A percentile compares a stretch with the other conserved stretches of the same genome.
Evolutionary conservation across 768 basidiomycete species (phyloP).

Genomic region (Hygrophorus russula): DNA sequence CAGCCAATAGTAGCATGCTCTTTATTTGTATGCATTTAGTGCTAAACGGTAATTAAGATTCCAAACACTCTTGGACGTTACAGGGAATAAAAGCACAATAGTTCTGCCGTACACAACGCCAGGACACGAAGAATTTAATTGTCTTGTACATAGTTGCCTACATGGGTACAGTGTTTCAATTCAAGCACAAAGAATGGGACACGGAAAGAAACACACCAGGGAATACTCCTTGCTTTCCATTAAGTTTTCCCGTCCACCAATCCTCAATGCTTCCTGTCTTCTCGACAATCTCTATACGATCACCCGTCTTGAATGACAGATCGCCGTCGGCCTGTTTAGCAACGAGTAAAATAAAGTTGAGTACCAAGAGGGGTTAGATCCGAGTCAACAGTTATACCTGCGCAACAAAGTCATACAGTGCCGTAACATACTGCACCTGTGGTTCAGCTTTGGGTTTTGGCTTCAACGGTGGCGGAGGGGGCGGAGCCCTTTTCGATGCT

Average conservation of each 20-base stretch:
- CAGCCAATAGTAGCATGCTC: no score
- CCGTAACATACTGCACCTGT: slow-evolving; percentile 68
- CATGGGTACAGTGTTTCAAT: neutral
- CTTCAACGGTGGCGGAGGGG: slow-evolving; percentile 88
- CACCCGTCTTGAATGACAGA: slow-evolving; percentile 80
- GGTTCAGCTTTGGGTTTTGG: slow-evolving; percentile 70
- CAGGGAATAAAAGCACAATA: no score
- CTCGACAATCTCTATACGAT: slow-evolving; percentile 84
- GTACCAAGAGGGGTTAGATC: neutral
- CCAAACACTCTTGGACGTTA: no score
- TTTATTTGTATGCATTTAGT: neutral
- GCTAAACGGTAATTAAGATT: no score
- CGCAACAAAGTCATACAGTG: slow-evolving; percentile 89
- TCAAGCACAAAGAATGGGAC: slow-evolving; percentile 5
- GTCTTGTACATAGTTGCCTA: slow-evolving; percentile 64
- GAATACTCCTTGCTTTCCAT: slow-evolving; percentile 81
- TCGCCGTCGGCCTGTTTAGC: slow-evolving; percentile 72
- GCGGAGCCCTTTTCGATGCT: slow-evolving; percentile 64
- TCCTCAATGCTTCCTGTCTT: slow-evolving; percentile 76
- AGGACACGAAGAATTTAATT: slow-evolving; percentile 12
- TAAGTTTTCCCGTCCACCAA: slow-evolving; percentile 93
- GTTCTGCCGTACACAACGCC: neutral
- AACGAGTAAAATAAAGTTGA: neutral
- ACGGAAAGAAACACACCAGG: slow-evolving; percentile 39
- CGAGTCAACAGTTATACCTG: slow-evolving; percentile 40